phyloP scores from a whole-genome alignment of 768 basidiomycete genomes.

The Hygrophorus russula region DNA sequence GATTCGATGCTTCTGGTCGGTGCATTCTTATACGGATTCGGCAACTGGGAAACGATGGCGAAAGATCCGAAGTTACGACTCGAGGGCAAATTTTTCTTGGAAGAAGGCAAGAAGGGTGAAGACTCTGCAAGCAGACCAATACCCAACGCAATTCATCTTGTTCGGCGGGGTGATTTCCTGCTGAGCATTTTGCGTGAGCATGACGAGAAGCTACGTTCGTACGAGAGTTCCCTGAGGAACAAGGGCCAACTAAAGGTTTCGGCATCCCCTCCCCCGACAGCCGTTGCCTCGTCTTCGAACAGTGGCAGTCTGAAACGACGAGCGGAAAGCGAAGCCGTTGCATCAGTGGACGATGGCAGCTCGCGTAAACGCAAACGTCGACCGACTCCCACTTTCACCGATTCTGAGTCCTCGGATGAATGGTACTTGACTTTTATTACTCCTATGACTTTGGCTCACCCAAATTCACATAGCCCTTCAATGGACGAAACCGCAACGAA shows the following conservation, averaged over 20 bases:
- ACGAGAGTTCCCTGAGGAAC: constrained; percentile 67
- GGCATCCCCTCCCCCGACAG: constrained; percentile 64
- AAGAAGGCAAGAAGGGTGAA: constrained; percentile 93
- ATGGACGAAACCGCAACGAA: constrained; percentile 94
- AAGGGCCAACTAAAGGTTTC: constrained; percentile 64
- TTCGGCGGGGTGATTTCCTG: constrained; percentile 92
- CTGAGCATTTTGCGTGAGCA: constrained; percentile 75
- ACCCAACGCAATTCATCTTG: constrained; percentile 96
- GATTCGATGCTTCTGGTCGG: constrained; percentile 94
- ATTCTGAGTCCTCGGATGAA: constrained; percentile 86
- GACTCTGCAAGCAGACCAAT: constrained; percentile 78
- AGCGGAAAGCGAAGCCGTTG: constrained; percentile 78
- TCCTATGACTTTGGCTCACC: constrained; percentile 5
- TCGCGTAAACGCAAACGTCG: constrained; percentile 77
- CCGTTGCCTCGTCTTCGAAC: constrained; percentile 57
- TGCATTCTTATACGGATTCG: constrained; percentile 88
- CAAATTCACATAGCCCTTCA: constrained; percentile 50
- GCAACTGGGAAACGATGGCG: constrained; percentile 92
- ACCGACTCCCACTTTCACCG: constrained; percentile 94
- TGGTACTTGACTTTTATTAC: constrained; percentile 43
- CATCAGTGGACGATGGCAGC: constrained; percentile 63
- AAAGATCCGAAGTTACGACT: constrained; percentile 80
- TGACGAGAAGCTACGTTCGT: constrained; percentile 84
- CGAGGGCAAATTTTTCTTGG: constrained; percentile 92
- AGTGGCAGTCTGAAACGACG: constrained; percentile 56